These are phyloP conservation scores for Trypanosoma congolense DNA, from an alignment of 208 protist genomes.

Conservation along the genomic window DNA sequence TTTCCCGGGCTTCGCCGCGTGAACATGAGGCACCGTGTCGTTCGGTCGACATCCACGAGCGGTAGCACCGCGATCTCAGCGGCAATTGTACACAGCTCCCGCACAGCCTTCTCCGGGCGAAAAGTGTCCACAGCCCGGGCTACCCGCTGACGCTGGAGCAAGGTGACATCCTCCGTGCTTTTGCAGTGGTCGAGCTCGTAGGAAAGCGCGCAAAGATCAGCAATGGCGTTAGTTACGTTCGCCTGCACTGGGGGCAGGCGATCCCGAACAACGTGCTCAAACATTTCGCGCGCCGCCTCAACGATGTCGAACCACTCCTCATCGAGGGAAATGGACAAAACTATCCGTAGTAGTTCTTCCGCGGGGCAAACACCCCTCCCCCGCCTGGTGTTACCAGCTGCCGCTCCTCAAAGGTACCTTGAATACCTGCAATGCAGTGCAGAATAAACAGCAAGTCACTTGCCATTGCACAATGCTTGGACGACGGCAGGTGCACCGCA, in stretches of 20 bases:
- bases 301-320: slow-evolving; percentile 59
- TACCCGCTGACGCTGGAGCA: slow-evolving; percentile 48
- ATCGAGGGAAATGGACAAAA: slow-evolving; percentile 46
- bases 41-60: slow-evolving; percentile 43
- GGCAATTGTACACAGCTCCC: slow-evolving; percentile 56
- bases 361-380: slow-evolving; percentile 31
- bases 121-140: slow-evolving; percentile 55
- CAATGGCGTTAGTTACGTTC: slow-evolving; percentile 38
- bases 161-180: slow-evolving; percentile 28
- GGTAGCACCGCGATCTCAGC: slow-evolving; percentile 52
- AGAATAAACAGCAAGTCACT: slow-evolving; percentile 35
- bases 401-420: slow-evolving; percentile 43
- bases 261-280: slow-evolving; percentile 40
- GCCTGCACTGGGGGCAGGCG: slow-evolving; percentile 39
- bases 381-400: slow-evolving; percentile 24
- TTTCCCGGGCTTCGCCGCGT: slow-evolving; percentile 40
- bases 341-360: slow-evolving; percentile 44
- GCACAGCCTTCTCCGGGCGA: slow-evolving; percentile 44
- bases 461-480: slow-evolving; percentile 25
- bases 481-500: not conserved
- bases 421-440: slow-evolving; percentile 34
- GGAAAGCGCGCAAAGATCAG: slow-evolving; percentile 47
- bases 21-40: slow-evolving; percentile 51
- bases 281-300: slow-evolving; percentile 39
- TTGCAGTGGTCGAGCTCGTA: slow-evolving; percentile 42